These are phyloP conservation scores for Cladosporium sp. DNA, from an alignment of 2,329 filamentous ascomycete species.

Conservation along the genomic window DNA sequence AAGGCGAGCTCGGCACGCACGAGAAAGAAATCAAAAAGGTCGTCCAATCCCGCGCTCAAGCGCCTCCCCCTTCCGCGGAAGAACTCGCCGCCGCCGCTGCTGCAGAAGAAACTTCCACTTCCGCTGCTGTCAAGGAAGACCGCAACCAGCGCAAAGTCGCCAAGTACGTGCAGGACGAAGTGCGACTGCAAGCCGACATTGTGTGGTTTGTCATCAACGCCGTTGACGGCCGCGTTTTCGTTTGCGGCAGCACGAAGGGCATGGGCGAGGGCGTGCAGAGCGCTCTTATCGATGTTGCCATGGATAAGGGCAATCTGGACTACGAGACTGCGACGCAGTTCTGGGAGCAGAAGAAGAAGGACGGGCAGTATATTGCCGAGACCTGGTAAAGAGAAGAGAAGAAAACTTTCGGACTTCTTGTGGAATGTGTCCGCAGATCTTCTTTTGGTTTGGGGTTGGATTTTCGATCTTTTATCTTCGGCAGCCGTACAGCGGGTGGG, in stretches of 20 bases:
- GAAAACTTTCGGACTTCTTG: neutral
- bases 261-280: conserved; percentile 97
- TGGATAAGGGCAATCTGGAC: conserved; percentile 85
- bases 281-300: conserved; percentile 82
- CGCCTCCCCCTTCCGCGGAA: conserved; percentile 24
- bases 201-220: conserved; percentile 98
- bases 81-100: conserved; percentile 22
- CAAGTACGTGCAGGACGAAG: conserved; percentile 94
- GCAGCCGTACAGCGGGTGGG: too few species aligned
- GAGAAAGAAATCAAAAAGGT: conserved; percentile 56
- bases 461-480: too few species aligned
- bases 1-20: conserved; percentile 91
- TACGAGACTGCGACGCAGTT: conserved; percentile 78
- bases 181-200: conserved; percentile 84
- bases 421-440: neutral
- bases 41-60: conserved; percentile 40
- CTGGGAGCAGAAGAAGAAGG: conserved; percentile 87
- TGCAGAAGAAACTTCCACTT: conserved; percentile 61
- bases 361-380: conserved; percentile 88
- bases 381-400: conserved; percentile 31
- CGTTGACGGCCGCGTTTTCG: conserved; percentile 92
- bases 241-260: conserved; percentile 89
- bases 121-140: conserved; percentile 8
- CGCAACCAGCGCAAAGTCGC: conserved; percentile 57
- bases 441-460: too few species aligned